Base-by-base conservation (phyloP, 208 protist species). In the Vickermania ingenoplastis region DNA sequence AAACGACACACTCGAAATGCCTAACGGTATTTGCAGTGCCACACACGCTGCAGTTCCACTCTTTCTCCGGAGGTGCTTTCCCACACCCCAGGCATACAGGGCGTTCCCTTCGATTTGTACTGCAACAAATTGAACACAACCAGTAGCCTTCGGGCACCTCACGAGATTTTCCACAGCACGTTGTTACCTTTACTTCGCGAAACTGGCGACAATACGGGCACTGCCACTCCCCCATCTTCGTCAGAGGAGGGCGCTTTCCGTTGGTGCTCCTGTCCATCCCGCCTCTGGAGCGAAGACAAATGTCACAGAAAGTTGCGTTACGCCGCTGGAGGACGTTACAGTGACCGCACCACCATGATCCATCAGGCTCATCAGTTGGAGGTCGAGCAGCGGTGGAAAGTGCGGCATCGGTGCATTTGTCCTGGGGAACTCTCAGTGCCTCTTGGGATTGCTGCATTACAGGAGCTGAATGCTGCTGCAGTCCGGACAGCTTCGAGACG, bases 281-380 rank as follows among this genome's bases (percentile, higher is more conserved):
- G 14, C 27, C 23, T 17, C 76, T 73, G 25, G 83, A 72, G 0
- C 61, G 62, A 0, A 94, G 78, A 57, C 87, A 94, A 28, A 91
- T 84, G 57, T 94, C 87, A 72, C 87, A 94, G 69, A 91, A 94
- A 26, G 45, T 65, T 4, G 65, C 82, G 52, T 94, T 94, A 52
- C 84, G 81, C 1, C 87, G 76, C 22, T 89, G 82, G 17, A 79
- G 25, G 21, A 94, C 80, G 53, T 94, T 83, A 66, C 87, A 94
- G 48, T 70, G 59, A 1, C 31, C 36, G 60, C 87, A 94, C 73
- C 76, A 87, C 87, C 87, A 94, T 36, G 71, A 62, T 36, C 69
- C 72, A 29, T 65, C 59, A 5, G 73, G 68, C 31, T 67, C 72
- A 29, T 65, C 59, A 5, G 73, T 65, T 22, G 51, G n/a, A 55